Evolutionary conservation across 371 early-diverging fungal species (phyloP).

Genomic region (Lichtheimia ornata): DNA sequence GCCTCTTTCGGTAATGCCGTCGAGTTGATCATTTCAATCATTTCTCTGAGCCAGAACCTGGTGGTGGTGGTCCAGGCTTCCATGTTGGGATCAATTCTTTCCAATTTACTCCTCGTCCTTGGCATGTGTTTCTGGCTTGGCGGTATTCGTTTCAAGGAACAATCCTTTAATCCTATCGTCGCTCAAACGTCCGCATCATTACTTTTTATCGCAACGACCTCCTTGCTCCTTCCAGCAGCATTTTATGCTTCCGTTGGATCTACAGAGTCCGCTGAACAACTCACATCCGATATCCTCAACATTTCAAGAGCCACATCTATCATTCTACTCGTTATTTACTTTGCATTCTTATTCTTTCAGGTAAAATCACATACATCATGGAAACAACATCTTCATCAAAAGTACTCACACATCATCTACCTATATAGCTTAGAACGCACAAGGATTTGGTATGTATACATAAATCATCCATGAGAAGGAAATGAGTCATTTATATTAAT

Average conservation of each 20-base stretch:
- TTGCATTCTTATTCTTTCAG: slow-evolving; percentile 76
- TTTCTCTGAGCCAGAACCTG: slow-evolving; percentile 75
- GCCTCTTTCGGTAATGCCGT: slow-evolving; percentile 87
- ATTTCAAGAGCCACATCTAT: slow-evolving; percentile 74
- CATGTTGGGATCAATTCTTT: slow-evolving; percentile 85
- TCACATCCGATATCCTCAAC: slow-evolving; percentile 46
- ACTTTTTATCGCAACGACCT: slow-evolving; percentile 73
- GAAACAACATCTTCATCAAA: neutral
- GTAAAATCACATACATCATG: slow-evolving; percentile 16
- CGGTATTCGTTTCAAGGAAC: slow-evolving; percentile 66
- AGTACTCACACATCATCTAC: no score
- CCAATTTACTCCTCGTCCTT: slow-evolving; percentile 76
- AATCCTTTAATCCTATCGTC: slow-evolving; percentile 75
- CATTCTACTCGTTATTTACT: slow-evolving; percentile 73
- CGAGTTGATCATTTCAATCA: slow-evolving; percentile 79
- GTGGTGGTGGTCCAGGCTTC: slow-evolving; percentile 84
- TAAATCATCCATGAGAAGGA: no score
- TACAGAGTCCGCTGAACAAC: slow-evolving; percentile 17
- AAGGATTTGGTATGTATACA: slow-evolving; percentile 46
- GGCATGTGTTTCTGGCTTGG: slow-evolving; percentile 83
- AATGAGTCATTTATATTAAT: neutral
- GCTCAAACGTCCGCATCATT: slow-evolving; percentile 82
- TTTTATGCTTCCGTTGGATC: slow-evolving; percentile 53
- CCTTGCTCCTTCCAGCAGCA: slow-evolving; percentile 79
- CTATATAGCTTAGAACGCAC: slow-evolving; percentile 65